Evolutionary conservation across 1,139 yeast genomes (phyloP), one percentile per base, ranked within the genome.

Genomic region (Blastobotrys elegans): DNA sequence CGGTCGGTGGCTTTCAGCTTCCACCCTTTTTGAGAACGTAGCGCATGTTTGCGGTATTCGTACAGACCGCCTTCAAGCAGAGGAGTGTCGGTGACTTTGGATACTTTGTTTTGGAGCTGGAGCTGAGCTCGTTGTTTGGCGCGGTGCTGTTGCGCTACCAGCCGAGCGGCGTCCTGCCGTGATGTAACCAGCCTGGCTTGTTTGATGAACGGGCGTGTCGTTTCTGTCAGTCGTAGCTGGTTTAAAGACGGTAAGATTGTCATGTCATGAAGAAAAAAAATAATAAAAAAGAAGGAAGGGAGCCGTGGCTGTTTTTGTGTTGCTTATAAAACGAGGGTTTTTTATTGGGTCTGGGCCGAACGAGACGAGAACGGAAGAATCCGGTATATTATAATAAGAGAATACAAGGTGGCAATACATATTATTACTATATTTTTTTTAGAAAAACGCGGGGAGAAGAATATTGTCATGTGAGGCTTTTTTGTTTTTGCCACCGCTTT

Each of bases 21-120:
- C 47, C 47, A 44, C 36, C 27, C 3, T 21, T 44, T 44, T 29
- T 16, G 18, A 4, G 29, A 13, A 11, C 29, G 36, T 10, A 44
- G 22, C 32, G 31, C 39, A 18, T 37, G 36, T 18, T 24, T 16
- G 8, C 47, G 47, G 14, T 44, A 44, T 29, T 44, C 47, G 38
- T 44, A 44, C 27, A 44, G 20, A 22, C 47, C 47, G 26, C 47
- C 47, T 32, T 44, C 47, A 18, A 44, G 32, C 42, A 44, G 18
- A 22, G 47, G 47, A 2, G 38, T 38, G n/a, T 37, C 38, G n/a
- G 47, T 44, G 31, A 44, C 47, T 20, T 37, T 27, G n/a, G 21
- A 18, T 10, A 44, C 47, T 8, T 33, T 16, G 4, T 38, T n/a
- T n/a, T 24, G 31, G 10, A 44, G 32, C 37, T 37, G 31, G 31